Evolutionary conservation across 805 yeast genomes (phyloP).

Genomic region (Torulaspora indica): DNA sequence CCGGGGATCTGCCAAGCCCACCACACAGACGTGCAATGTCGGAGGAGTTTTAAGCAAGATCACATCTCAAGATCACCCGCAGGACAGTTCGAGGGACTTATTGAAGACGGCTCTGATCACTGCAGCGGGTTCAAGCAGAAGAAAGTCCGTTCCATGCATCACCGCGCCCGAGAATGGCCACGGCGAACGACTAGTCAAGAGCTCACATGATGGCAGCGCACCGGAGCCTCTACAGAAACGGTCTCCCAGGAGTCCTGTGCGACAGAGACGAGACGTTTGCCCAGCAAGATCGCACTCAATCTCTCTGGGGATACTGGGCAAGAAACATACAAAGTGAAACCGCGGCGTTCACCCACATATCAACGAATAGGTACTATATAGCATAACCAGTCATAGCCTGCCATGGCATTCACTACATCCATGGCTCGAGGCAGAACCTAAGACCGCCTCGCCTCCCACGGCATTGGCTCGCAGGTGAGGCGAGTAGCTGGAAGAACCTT

Average conservation of each 20-base stretch:
- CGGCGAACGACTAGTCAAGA: background rate
- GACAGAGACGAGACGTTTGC: background rate
- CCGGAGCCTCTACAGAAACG: background rate
- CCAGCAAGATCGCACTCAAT: constrained; percentile 12
- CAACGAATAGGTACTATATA: too few relatives aligned
- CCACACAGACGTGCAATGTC: constrained; percentile 19
- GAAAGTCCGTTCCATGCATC: constrained; percentile 15
- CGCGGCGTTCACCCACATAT: too few relatives aligned
- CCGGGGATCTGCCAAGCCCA: constrained; percentile 9
- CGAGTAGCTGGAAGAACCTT: too few relatives aligned
- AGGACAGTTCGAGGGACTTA: constrained; percentile 18
- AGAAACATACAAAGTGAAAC: background rate
- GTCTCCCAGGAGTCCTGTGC: constrained; percentile 3
- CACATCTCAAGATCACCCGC: constrained; percentile 10
- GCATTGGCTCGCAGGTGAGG: too few relatives aligned
- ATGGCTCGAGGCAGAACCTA: too few relatives aligned
- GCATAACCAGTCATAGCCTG: too few relatives aligned
- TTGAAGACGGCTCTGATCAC: constrained; percentile 17
- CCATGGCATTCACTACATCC: too few relatives aligned
- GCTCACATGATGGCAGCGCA: background rate
- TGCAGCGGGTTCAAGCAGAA: constrained; percentile 16
- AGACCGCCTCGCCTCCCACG: too few relatives aligned
- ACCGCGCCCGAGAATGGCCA: background rate
- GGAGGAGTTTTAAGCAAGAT: constrained; percentile 12
- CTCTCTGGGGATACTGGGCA: constrained; percentile 8